Percentiles rank a stretch among this genome's conserved stretches.
These are phyloP conservation scores for Candida rishiriensis DNA, from an alignment of 805 yeast genomes.

Conservation along the genomic window DNA sequence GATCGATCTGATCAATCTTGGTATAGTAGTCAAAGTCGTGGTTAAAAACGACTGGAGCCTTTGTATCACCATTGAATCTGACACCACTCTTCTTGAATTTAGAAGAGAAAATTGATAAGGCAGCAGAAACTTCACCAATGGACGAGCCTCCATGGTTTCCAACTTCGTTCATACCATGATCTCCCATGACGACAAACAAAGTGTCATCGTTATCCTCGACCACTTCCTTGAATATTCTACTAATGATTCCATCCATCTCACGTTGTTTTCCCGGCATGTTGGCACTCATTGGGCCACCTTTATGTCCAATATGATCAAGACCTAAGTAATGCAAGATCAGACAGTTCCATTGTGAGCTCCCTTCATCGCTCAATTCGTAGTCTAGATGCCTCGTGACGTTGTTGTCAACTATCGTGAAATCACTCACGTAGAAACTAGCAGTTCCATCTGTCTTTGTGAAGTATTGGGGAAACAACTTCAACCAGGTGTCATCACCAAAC, in stretches of 20 bases:
- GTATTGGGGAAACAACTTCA: constrained; percentile 73
- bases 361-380: constrained; percentile 42
- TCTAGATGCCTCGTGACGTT: constrained; percentile 89
- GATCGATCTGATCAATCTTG: constrained; percentile 59
- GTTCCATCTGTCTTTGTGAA: constrained; percentile 79
- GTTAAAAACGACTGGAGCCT: constrained; percentile 36
- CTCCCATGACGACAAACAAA: constrained; percentile 76
- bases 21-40: constrained; percentile 50
- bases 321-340: constrained; percentile 89
- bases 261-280: constrained; percentile 77
- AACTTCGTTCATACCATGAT: constrained; percentile 93
- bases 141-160: constrained; percentile 98
- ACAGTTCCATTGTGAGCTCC: constrained; percentile 65
- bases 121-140: constrained; percentile 87
- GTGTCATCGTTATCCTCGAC: constrained; percentile 39
- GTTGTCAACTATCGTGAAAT: constrained; percentile 76
- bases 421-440: constrained; percentile 89
- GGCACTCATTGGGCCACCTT: constrained; percentile 81
- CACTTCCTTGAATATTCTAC: constrained; percentile 39
- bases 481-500: constrained; percentile 98
- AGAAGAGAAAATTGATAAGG: constrained; percentile 63
- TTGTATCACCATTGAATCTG: constrained; percentile 15
- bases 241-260: constrained; percentile 78
- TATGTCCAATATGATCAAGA: constrained; percentile 95
- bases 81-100: constrained; percentile 36